A percentile compares a stretch with the other conserved stretches of the same genome.
phyloP scores from a whole-genome alignment of 108 stramenopile species.

The Nitzschia sp. region DNA sequence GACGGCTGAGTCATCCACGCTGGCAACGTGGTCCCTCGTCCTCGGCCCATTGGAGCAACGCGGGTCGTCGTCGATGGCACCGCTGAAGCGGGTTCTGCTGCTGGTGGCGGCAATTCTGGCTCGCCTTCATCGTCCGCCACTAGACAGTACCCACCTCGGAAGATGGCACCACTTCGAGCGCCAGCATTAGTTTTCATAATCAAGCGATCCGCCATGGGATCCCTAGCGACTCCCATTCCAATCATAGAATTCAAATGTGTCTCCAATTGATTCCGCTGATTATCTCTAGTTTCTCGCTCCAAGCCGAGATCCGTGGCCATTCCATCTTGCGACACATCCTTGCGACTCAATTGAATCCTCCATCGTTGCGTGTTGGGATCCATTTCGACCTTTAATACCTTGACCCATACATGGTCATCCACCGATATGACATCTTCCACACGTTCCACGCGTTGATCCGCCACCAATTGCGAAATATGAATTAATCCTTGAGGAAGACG shows the following conservation, averaged over 20 bases:
- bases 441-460: conserved; percentile 32
- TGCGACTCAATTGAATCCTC: conserved; percentile 57
- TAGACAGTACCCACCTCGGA: conserved; percentile 61
- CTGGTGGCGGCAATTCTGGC: conserved; percentile 16
- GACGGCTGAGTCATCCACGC: conserved; percentile 37
- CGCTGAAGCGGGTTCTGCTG: not conserved
- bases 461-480: conserved; percentile 62
- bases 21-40: conserved; percentile 29
- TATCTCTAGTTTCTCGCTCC: conserved; percentile 16
- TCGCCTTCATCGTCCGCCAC: conserved; percentile 76
- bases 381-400: conserved; percentile 40
- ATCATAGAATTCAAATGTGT: conserved; percentile 64
- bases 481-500: conserved; percentile 46
- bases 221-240: conserved; percentile 68
- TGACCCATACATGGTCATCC: conserved; percentile 46
- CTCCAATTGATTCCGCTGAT: conserved; percentile 25
- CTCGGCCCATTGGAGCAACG: conserved; percentile 23
- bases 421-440: conserved; percentile 43
- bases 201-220: conserved; percentile 56
- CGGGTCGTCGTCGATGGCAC: not conserved
- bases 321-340: conserved; percentile 65
- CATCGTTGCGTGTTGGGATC: conserved; percentile 19
- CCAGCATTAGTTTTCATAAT: conserved; percentile 21
- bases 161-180: not conserved
- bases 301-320: conserved; percentile 24